These are phyloP conservation scores for Dendrobium huoshanense DNA, from an alignment of 106 monocot genomes.

Conservation along the genomic window DNA sequence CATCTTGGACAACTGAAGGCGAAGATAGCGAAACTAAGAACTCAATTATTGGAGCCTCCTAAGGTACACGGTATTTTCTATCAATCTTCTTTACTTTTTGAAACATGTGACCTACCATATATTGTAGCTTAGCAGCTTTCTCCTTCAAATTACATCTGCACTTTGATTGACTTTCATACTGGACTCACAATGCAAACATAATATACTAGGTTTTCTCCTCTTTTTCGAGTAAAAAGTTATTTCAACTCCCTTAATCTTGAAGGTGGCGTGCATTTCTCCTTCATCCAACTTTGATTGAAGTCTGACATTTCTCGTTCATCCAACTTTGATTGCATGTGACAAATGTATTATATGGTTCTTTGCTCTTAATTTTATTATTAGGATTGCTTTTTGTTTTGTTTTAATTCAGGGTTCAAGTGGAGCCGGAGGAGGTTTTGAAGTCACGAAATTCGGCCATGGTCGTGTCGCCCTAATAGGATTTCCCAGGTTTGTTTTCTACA, in stretches of 20 bases:
- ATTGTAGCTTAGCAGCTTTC: neutral
- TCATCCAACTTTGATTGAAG: neutral
- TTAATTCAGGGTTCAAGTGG: conserved; percentile 83
- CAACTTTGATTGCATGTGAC: neutral
- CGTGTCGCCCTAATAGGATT: conserved; percentile 99
- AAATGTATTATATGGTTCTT: neutral
- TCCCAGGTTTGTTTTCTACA: conserved; percentile 61
- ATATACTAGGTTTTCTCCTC: neutral
- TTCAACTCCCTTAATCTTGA: neutral
- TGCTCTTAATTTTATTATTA: neutral
- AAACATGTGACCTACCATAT: too few species aligned
- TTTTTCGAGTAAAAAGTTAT: neutral
- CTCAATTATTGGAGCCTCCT: conserved; percentile 93
- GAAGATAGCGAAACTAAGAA: conserved; percentile 94
- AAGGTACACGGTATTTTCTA: conserved; percentile 46
- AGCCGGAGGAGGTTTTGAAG: conserved; percentile 99
- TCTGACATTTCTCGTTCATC: neutral
- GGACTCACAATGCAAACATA: neutral
- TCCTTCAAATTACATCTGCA: neutral
- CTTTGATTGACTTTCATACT: neutral
- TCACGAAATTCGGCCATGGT: conserved; percentile 99
- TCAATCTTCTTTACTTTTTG: neutral
- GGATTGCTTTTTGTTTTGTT: conserved; percentile 1
- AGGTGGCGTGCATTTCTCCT: neutral
- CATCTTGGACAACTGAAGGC: conserved; percentile 99